These are phyloP conservation scores for Triticum urartu DNA, from an alignment of 176 grass and related monocot genomes.

Conservation along the genomic window DNA sequence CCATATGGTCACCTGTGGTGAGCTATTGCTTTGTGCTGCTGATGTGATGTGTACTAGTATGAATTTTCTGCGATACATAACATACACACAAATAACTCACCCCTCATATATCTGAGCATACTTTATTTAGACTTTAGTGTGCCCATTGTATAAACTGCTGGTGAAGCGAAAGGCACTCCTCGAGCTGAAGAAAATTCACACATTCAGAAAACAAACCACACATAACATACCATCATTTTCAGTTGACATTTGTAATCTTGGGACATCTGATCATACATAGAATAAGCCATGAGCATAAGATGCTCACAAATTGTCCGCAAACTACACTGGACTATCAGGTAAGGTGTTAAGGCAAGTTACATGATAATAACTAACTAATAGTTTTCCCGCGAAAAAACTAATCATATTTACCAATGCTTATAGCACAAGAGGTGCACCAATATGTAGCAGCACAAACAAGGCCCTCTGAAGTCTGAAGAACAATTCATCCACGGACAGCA, in stretches of 20 bases:
- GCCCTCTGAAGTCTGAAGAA: neutral
- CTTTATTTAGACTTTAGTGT: too few relatives aligned
- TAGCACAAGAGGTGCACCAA: slow-evolving; percentile 16
- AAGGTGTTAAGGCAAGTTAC: neutral
- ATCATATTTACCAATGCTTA: slow-evolving; percentile 27
- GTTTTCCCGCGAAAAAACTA: neutral
- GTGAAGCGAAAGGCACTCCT: too few relatives aligned
- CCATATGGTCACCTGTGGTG: too few relatives aligned
- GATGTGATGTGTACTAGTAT: too few relatives aligned
- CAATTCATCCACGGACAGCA: neutral
- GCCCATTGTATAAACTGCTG: too few relatives aligned
- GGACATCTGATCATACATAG: too few relatives aligned
- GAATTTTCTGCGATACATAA: too few relatives aligned
- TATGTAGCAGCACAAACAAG: neutral
- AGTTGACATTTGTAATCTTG: neutral
- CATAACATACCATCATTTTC: neutral
- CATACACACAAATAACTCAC: too few relatives aligned
- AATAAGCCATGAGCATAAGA: neutral
- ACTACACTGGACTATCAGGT: neutral
- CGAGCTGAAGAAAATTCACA: too few relatives aligned
- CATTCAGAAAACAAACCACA: neutral
- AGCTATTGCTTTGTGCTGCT: too few relatives aligned
- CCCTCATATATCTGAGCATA: too few relatives aligned
- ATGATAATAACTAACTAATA: slow-evolving; percentile 16
- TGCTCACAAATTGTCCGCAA: neutral